Percentiles rank a stretch among this genome's conserved stretches.
Conservation (phyloP, 2,329 filamentous ascomycete genomes). For the Nakataea oryzae region DNA sequence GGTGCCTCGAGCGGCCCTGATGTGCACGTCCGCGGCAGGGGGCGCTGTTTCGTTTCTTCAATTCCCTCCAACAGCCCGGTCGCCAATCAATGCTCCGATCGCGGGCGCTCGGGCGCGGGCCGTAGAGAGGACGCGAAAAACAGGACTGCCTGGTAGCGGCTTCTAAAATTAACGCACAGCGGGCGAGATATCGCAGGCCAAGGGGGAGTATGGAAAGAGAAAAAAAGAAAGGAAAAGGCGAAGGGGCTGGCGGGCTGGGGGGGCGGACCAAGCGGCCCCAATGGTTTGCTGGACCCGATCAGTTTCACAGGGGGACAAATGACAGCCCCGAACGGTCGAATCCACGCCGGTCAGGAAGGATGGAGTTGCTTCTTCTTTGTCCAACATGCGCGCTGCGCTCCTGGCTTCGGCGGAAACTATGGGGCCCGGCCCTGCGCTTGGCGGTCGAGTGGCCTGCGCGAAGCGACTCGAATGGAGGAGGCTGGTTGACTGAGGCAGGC, state of each 20-base stretch:
- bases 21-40: background rate
- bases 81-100: background rate
- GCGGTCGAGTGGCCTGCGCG: no score
- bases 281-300: background rate
- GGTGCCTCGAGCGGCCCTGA: background rate
- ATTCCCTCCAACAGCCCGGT: background rate
- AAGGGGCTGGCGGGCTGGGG: background rate
- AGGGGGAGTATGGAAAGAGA: background rate
- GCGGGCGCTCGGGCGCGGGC: background rate
- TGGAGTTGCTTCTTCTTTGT: background rate
- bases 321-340: background rate
- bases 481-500: background rate
- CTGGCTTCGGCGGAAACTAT: background rate
- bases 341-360: background rate
- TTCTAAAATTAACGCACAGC: background rate
- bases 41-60: background rate
- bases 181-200: background rate
- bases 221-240: background rate
- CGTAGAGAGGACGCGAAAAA: background rate
- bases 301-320: background rate
- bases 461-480: background rate
- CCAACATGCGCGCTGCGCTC: no score
- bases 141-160: background rate
- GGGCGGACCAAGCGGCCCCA: background rate
- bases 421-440: background rate